These are phyloP conservation scores for Vanilla planifolia DNA, from an alignment of 106 monocot genomes.

Conservation along the genomic window DNA sequence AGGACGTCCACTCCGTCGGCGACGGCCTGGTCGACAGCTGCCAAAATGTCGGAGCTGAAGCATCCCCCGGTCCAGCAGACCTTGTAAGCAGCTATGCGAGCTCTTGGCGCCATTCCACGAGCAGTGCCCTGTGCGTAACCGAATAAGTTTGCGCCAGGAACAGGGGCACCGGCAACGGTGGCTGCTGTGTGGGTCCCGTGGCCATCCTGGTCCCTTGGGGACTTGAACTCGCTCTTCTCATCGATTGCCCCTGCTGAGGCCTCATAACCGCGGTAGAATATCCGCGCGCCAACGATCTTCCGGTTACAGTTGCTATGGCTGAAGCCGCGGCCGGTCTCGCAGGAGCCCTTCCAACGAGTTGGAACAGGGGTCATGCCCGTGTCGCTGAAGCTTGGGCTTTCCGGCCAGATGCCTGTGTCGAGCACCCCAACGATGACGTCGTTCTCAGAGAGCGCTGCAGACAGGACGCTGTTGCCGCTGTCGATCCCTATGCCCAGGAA, in stretches of 20 bases:
- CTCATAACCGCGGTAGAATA: conserved; percentile 76
- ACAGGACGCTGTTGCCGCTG: conserved; percentile 19
- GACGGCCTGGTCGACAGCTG: conserved; percentile 73
- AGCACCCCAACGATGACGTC: conserved; percentile 72
- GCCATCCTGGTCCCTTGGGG: conserved; percentile 80
- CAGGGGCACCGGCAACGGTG: conserved; percentile 61
- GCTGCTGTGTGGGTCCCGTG: conserved; percentile 95
- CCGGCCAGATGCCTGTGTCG: conserved; percentile 88
- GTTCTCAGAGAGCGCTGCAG: conserved; percentile 30
- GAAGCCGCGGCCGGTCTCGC: conserved; percentile 59
- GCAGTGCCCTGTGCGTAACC: conserved; percentile 75
- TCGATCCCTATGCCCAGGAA: conserved; percentile 55
- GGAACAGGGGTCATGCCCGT: conserved; percentile 40
- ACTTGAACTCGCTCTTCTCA: conserved; percentile 59
- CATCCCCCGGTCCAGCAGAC: conserved; percentile 90
- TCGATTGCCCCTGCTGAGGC: conserved; percentile 56
- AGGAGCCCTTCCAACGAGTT: conserved; percentile 53
- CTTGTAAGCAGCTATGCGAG: conserved; percentile 78
- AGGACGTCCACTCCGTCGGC: conserved; percentile 82
- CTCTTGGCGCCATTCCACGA: conserved; percentile 75
- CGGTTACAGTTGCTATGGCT: conserved; percentile 41
- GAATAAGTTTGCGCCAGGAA: conserved; percentile 47
- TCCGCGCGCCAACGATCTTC: conserved; percentile 79
- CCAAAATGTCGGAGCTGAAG: conserved; percentile 82
- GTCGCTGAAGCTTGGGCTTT: conserved; percentile 81